Percentiles rank a stretch among this genome's conserved stretches.
These are phyloP conservation scores for Microstroma glucosiphilum DNA, from an alignment of 1,284 basidiomycete species.

Conservation along the genomic window DNA sequence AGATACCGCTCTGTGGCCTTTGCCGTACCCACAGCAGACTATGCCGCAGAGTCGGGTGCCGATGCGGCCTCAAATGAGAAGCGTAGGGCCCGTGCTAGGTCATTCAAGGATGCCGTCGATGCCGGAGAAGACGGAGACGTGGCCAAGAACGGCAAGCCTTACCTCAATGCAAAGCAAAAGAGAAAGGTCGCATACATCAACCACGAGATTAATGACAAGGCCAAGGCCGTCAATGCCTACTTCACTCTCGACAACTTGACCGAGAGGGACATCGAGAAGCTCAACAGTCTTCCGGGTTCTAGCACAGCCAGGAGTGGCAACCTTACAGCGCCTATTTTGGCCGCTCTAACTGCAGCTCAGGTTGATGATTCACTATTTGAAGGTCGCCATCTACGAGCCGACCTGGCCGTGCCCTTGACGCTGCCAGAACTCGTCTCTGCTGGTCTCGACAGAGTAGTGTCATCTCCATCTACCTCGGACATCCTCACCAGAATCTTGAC, in stretches of 20 bases:
- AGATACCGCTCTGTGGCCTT: conserved; percentile 51
- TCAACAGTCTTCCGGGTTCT: background rate
- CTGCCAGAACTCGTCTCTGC: conserved; percentile 32
- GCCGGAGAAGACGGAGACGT: conserved; percentile 11
- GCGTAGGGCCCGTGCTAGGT: conserved; percentile 55
- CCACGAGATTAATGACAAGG: conserved; percentile 57
- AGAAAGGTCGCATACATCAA: conserved; percentile 92
- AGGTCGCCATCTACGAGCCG: conserved; percentile 55
- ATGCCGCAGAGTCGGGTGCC: conserved; percentile 40
- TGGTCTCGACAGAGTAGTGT: conserved; percentile 34
- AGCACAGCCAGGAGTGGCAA: background rate
- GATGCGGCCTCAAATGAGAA: conserved; percentile 47
- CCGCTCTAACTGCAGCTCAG: conserved; percentile 59
- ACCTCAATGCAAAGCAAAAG: conserved; percentile 76
- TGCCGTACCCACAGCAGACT: conserved; percentile 43
- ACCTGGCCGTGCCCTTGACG: conserved; percentile 36
- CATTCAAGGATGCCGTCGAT: conserved; percentile 38
- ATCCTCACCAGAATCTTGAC: background rate
- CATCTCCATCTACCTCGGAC: background rate
- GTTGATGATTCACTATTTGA: conserved; percentile 70
- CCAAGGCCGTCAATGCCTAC: conserved; percentile 44
- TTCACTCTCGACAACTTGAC: conserved; percentile 29
- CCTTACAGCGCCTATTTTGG: conserved; percentile 57
- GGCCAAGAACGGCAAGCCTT: conserved; percentile 50
- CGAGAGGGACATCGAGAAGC: background rate